Evolutionary conservation across 2,329 filamentous ascomycete genomes (phyloP).

Genomic region (Aspergillus luchuensis): DNA sequence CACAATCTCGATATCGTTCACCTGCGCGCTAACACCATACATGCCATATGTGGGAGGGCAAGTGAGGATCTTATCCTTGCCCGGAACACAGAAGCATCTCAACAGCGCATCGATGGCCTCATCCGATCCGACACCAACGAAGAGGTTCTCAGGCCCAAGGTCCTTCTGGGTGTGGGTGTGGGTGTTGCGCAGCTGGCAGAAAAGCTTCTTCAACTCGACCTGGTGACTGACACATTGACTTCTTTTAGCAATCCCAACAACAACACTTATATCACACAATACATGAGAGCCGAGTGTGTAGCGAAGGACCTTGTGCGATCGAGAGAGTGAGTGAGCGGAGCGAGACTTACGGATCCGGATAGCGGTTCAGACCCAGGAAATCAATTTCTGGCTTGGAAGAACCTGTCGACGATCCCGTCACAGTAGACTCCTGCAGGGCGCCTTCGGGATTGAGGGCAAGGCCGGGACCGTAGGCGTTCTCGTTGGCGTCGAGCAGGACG

Average conservation of each 20-base stretch:
- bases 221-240: slow-evolving; percentile 64
- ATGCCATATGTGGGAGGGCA: slow-evolving; percentile 98
- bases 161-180: slow-evolving; percentile 73
- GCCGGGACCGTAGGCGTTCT: slow-evolving; percentile 91
- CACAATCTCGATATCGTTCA: slow-evolving; percentile 87
- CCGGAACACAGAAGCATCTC: slow-evolving; percentile 88
- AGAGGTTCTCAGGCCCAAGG: slow-evolving; percentile 79
- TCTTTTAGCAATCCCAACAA: neutral
- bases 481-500: slow-evolving; percentile 94
- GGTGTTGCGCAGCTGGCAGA: slow-evolving; percentile 83
- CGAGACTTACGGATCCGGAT: slow-evolving; percentile 73
- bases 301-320: neutral
- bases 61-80: slow-evolving; percentile 84
- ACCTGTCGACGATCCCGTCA: slow-evolving; percentile 42
- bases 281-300: neutral
- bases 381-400: slow-evolving; percentile 64
- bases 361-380: slow-evolving; percentile 82
- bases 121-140: slow-evolving; percentile 93
- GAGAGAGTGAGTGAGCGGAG: neutral
- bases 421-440: slow-evolving; percentile 48
- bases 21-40: slow-evolving; percentile 91
- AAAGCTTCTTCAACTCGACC: slow-evolving; percentile 75
- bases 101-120: slow-evolving; percentile 95
- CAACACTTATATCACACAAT: neutral
- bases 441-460: slow-evolving; percentile 57